These are phyloP conservation scores for Ascocoryne sarcoides DNA, from an alignment of 2,329 filamentous ascomycete genomes.

Conservation along the genomic window DNA sequence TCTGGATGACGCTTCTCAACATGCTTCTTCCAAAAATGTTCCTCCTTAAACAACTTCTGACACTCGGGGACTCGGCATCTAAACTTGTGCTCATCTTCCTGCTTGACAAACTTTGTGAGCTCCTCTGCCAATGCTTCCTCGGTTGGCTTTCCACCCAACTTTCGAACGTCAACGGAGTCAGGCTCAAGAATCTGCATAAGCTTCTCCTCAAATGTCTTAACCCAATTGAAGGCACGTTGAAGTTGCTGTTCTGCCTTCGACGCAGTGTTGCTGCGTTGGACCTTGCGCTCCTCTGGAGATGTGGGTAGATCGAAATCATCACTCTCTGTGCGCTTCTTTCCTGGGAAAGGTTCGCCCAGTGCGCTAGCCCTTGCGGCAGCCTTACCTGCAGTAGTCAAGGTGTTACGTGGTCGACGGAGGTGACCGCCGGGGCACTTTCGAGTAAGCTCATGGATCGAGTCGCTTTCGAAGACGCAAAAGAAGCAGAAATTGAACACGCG, in stretches of 20 bases:
- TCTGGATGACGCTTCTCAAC: constrained; percentile 91
- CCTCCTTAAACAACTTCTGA: constrained; percentile 93
- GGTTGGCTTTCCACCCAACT: constrained; percentile 78
- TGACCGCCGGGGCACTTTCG: constrained; percentile 97
- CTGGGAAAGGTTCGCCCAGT: constrained; percentile 71
- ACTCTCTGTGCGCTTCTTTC: constrained; percentile 61
- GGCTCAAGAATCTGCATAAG: constrained; percentile 87
- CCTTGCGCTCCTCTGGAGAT: constrained; percentile 65
- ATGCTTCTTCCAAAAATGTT: constrained; percentile 96
- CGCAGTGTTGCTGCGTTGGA: constrained; percentile 47
- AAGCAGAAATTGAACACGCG: constrained; percentile 99
- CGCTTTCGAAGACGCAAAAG: constrained; percentile 98
- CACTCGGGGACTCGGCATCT: constrained; percentile 95
- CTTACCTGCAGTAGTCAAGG: constrained; percentile 73
- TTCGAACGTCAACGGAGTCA: constrained; percentile 75
- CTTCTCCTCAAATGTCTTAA: constrained; percentile 97
- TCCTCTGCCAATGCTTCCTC: constrained; percentile 86
- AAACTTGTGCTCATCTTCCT: constrained; percentile 96
- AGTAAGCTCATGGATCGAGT: constrained; percentile 91
- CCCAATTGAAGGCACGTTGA: constrained; percentile 95
- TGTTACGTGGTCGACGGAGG: constrained; percentile 80
- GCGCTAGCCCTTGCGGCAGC: constrained; percentile 80
- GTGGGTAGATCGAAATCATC: constrained; percentile 46
- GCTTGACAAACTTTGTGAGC: constrained; percentile 79
- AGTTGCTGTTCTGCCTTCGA: constrained; percentile 85